Evolutionary conservation across 352 stramenopile species (phyloP).

Genomic region (Pythium folliculosum): DNA sequence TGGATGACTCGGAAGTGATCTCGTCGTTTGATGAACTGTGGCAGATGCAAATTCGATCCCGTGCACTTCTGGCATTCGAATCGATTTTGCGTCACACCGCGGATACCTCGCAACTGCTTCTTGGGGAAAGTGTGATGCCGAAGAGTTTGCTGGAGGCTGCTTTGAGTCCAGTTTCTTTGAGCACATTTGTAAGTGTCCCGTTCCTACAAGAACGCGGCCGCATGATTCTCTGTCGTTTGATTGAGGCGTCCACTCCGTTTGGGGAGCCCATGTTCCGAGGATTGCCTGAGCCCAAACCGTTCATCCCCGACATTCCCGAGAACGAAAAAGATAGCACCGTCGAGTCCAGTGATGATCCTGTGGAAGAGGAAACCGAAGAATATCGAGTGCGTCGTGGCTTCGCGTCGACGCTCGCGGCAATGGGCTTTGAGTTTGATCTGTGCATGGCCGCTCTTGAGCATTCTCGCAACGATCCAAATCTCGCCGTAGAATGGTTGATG

Average conservation of each 20-base stretch:
- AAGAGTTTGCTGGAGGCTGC: constrained; percentile 59
- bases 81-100: constrained; percentile 64
- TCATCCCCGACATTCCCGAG: constrained; percentile 13
- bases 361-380: constrained; percentile 74
- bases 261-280: constrained; percentile 78
- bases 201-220: constrained; percentile 78
- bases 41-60: constrained; percentile 85
- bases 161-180: constrained; percentile 64
- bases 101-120: background rate
- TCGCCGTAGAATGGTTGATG: constrained; percentile 88
- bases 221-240: constrained; percentile 84
- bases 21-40: constrained; percentile 77
- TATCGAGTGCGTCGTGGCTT: constrained; percentile 75
- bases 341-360: constrained; percentile 52
- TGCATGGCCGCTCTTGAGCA: constrained; percentile 85
- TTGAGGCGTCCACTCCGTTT: constrained; percentile 81
- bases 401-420: constrained; percentile 78
- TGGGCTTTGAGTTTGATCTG: constrained; percentile 89
- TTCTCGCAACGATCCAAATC: constrained; percentile 80
- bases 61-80: constrained; percentile 76
- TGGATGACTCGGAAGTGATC: constrained; percentile 70
- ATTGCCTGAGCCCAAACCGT: constrained; percentile 56
- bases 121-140: constrained; percentile 30
- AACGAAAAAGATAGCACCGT: constrained; percentile 8
- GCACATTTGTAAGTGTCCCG: constrained; percentile 72